Base-by-base conservation (phyloP, 495 filamentous ascomycete species). In the Penicillium malachiteum region DNA sequence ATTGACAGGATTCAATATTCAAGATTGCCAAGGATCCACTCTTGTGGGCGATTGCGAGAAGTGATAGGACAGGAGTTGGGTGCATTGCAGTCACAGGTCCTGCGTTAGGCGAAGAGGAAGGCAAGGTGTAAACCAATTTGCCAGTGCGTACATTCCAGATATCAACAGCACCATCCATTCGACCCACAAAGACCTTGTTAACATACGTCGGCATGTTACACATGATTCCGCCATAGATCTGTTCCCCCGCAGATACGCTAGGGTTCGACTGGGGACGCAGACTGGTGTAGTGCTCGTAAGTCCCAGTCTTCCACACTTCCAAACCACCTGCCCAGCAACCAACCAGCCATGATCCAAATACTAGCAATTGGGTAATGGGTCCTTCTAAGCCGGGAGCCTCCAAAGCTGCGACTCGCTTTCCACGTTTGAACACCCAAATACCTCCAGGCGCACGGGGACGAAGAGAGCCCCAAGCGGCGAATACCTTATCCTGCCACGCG, bases 141-240 rank as follows among this genome's bases (percentile, higher is more conserved):
- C 90, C 91, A 16, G 88, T 93, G 66, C 87, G 92, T 50, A 97
- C 72, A 66, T 99, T 99, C 95, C 95, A 97, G 50, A 99, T 92
- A 65, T 97, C 93, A 16, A 97, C 83, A 67, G 81, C 84, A n/a
- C 95, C 94, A 66, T 97, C 91, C 54, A 77, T 79, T 55, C 90
- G 84, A 5, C 91, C 94, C 34, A 88, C 87, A 51, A 97, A 89
- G 31, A 99, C 79, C 71, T 99, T 99, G 77, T 97, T 99, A 21
- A 97, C 73, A 70, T 88, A 97, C 1, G 93, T 96, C 12, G 92
- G 90, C 87, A 96, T 88, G 64, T 81, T 92, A 65, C 80, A 84
- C 44, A 96, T 78, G 33, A 84, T 79, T 7, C 88, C 87, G 0
- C 87, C 89, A 18, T 94, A 79, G 56, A 86, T 75, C 55, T 78